These are phyloP conservation scores for Leavenworthia alabamica DNA, from an alignment of 345 rosid genomes.

Conservation along the genomic window DNA sequence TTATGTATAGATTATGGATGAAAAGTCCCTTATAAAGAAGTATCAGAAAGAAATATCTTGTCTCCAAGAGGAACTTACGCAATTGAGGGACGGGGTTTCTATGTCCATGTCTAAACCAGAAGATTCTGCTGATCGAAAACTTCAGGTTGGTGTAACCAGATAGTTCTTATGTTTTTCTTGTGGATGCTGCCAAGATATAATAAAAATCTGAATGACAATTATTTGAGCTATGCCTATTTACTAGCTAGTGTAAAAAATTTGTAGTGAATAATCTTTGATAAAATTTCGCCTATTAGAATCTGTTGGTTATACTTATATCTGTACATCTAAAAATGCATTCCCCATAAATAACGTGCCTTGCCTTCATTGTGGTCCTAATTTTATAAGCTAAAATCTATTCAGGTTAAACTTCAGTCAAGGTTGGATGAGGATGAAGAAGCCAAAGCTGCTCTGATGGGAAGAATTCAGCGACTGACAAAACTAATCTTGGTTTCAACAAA, in stretches of 20 bases:
- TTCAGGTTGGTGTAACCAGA: constrained; percentile 51
- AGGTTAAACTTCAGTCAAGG: constrained; percentile 94
- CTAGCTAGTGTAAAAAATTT: neutral
- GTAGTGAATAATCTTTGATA: neutral
- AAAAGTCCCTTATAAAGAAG: constrained; percentile 92
- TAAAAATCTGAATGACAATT: neutral
- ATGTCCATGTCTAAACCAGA: constrained; percentile 70
- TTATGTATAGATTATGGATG: constrained; percentile 76
- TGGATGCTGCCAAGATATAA: neutral
- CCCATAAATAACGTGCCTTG: neutral
- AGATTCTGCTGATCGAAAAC: constrained; percentile 68
- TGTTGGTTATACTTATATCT: constrained; percentile 8
- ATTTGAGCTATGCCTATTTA: neutral
- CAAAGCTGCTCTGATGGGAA: constrained; percentile 97
- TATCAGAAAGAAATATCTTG: constrained; percentile 92
- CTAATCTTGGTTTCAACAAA: constrained; percentile 97
- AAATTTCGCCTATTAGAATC: too few relatives aligned
- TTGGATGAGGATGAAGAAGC: constrained; percentile 99
- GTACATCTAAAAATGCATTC: neutral
- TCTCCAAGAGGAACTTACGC: constrained; percentile 87
- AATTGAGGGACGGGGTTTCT: constrained; percentile 54
- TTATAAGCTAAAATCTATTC: constrained; percentile 74
- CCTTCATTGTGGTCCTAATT: constrained; percentile 3
- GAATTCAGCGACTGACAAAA: constrained; percentile 93
- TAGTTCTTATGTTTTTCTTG: constrained; percentile 7